phyloP scores from a whole-genome alignment of 305 asterid species.

The Fraxinus paxiana region DNA sequence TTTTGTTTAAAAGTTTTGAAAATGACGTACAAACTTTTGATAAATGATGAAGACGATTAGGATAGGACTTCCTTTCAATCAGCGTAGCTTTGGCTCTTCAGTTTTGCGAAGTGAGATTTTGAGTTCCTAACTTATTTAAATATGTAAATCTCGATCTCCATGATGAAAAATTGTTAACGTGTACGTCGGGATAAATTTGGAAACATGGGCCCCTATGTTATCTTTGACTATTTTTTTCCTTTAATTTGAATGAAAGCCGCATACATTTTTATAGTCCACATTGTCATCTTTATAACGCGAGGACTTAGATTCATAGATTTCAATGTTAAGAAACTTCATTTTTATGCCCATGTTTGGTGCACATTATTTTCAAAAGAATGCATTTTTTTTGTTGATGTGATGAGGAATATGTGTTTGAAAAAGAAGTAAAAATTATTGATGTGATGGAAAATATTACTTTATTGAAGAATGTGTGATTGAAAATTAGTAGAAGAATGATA shows the following conservation, averaged over 20 bases:
- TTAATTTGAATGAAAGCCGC: neutral
- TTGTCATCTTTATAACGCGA: neutral
- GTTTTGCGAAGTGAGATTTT: neutral
- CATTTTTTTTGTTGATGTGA: too few relatives aligned
- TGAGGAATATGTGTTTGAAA: too few relatives aligned
- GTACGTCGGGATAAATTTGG: neutral
- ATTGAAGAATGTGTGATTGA: too few relatives aligned
- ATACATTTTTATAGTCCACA: neutral
- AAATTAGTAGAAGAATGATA: too few relatives aligned
- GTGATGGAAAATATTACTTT: too few relatives aligned
- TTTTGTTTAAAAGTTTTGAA: neutral
- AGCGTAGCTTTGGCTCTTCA: neutral
- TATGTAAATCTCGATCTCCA: neutral
- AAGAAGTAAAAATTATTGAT: too few relatives aligned
- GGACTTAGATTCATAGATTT: neutral
- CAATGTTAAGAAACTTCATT: too few relatives aligned
- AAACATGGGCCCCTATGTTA: neutral
- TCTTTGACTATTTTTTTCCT: neutral
- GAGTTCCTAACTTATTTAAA: neutral
- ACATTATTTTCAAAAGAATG: too few relatives aligned
- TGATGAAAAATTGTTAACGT: neutral
- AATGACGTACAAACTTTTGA: neutral
- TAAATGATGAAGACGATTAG: neutral
- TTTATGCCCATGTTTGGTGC: too few relatives aligned
- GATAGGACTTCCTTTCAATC: neutral